Conservation (phyloP, 495 filamentous ascomycete genomes). For the Annulohypoxylon bovei region DNA sequence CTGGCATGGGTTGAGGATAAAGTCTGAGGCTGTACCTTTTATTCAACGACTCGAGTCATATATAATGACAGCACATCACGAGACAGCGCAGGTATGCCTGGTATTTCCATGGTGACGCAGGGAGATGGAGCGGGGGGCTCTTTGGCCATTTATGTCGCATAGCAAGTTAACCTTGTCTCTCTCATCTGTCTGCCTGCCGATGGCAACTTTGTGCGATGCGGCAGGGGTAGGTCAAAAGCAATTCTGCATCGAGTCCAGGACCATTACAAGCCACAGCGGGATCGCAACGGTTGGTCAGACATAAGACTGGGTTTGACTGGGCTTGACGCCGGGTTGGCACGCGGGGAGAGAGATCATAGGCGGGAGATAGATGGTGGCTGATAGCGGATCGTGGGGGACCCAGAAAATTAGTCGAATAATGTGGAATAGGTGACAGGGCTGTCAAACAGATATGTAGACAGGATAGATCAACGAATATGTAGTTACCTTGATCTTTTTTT, state of each 20-base stretch:
- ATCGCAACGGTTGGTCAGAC: conserved; percentile 19
- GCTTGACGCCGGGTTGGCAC: conserved; percentile 14
- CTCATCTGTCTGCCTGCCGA: neutral
- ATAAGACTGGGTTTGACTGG: neutral
- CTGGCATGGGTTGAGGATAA: conserved; percentile 36
- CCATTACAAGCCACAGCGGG: conserved; percentile 35
- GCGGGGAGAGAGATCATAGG: conserved; percentile 43
- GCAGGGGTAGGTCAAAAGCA: conserved; percentile 26
- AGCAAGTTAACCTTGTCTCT: conserved; percentile 11
- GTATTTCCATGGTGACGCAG: conserved; percentile 11
- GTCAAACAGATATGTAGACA: conserved; percentile 10
- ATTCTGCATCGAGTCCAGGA: conserved; percentile 10
- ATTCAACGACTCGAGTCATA: conserved; percentile 9
- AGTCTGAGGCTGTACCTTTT: conserved; percentile 10
- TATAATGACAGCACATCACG: conserved; percentile 31
- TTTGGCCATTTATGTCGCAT: conserved; percentile 33
- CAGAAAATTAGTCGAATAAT: conserved; percentile 7
- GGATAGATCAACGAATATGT: neutral
- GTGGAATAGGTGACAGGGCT: conserved; percentile 12
- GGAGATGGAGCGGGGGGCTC: conserved; percentile 25
- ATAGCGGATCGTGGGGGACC: conserved; percentile 43
- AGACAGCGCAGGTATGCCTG: conserved; percentile 15
- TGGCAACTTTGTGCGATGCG: neutral
- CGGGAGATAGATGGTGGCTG: conserved; percentile 35
- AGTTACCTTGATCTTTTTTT: neutral